Percentiles rank a stretch among this genome's conserved stretches.
phyloP scores from a whole-genome alignment of 2,329 filamentous ascomycete genomes.

The Pseudopithomyces maydicus region DNA sequence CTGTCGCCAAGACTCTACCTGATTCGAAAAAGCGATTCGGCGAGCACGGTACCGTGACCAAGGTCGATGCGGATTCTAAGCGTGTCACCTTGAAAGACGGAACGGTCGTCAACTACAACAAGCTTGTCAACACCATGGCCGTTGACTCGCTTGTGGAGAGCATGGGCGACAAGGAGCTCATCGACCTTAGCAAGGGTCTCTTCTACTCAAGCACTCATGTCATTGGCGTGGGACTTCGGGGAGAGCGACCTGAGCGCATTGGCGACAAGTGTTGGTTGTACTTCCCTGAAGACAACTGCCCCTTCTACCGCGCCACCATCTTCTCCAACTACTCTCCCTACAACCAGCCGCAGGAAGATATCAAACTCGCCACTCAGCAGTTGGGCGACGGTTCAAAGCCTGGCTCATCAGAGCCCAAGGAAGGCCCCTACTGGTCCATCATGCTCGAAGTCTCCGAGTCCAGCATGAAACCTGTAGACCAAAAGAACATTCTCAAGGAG shows the following conservation, averaged over 20 bases:
- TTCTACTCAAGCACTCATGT: conserved; percentile 98
- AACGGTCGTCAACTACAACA: conserved; percentile 86
- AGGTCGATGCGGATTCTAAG: conserved; percentile 86
- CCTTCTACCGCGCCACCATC: conserved; percentile 99
- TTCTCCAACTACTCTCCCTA: conserved; percentile 99
- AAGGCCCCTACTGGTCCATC: conserved; percentile 99
- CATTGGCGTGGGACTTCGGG: conserved; percentile 92
- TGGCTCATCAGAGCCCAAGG: conserved; percentile 71
- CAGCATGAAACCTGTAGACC: conserved; percentile 89
- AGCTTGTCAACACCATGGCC: conserved; percentile 94
- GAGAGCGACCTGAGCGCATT: conserved; percentile 88
- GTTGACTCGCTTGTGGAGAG: conserved; percentile 85
- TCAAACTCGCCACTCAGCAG: conserved; percentile 85
- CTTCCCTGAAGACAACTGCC: conserved; percentile 98
- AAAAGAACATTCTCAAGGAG: conserved; percentile 82
- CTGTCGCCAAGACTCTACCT: conserved; percentile 89
- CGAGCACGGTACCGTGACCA: conserved; percentile 79
- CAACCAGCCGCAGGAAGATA: conserved; percentile 86
- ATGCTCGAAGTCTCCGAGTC: conserved; percentile 99
- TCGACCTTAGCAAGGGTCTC: conserved; percentile 82
- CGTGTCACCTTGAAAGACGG: conserved; percentile 81
- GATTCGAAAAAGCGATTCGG: conserved; percentile 92
- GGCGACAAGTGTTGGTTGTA: conserved; percentile 99
- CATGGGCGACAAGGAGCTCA: conserved; percentile 86
- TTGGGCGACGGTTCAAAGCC: conserved; percentile 86